Conservation (phyloP, 768 basidiomycete species). For the Trichaptum fuscoviolaceum region DNA sequence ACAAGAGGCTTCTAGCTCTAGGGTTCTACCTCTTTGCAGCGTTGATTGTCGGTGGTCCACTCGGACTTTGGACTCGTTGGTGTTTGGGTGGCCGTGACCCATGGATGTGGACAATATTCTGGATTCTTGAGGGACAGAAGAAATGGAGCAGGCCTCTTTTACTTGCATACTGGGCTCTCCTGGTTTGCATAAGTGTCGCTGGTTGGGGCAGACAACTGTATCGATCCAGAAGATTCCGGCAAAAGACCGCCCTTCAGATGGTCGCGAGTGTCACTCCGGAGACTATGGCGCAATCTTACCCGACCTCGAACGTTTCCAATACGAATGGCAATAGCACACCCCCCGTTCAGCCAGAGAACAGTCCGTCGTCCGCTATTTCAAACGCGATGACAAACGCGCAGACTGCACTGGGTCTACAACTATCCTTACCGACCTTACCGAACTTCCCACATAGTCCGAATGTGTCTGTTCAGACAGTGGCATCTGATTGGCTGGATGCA, state of each 20-base stretch:
- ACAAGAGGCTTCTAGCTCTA: constrained; percentile 77
- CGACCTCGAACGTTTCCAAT: not conserved
- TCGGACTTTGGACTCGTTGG: constrained; percentile 93
- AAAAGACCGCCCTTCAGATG: not conserved
- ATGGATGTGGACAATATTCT: constrained; percentile 80
- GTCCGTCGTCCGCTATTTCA: constrained; percentile 14
- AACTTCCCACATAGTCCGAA: constrained; percentile 38
- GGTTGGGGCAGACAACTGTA: constrained; percentile 93
- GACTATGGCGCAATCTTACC: not conserved
- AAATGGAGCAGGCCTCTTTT: constrained; percentile 78
- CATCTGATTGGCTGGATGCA: constrained; percentile 66
- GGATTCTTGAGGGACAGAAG: constrained; percentile 67
- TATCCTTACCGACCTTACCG: constrained; percentile 48
- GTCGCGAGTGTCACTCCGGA: not conserved
- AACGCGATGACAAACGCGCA: not conserved
- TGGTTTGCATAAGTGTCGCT: constrained; percentile 81
- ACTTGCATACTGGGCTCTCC: constrained; percentile 77
- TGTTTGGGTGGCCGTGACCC: constrained; percentile 76
- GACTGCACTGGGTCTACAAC: constrained; percentile 27
- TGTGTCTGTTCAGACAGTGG: constrained; percentile 45
- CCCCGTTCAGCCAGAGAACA: constrained; percentile 19
- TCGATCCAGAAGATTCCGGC: constrained; percentile 63
- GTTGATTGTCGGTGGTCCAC: constrained; percentile 72
- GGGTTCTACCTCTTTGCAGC: constrained; percentile 78
- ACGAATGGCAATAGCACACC: constrained; percentile 1